Base-by-base conservation (phyloP, 257 asterid genomes). In the Plectranthus barbatus region DNA sequence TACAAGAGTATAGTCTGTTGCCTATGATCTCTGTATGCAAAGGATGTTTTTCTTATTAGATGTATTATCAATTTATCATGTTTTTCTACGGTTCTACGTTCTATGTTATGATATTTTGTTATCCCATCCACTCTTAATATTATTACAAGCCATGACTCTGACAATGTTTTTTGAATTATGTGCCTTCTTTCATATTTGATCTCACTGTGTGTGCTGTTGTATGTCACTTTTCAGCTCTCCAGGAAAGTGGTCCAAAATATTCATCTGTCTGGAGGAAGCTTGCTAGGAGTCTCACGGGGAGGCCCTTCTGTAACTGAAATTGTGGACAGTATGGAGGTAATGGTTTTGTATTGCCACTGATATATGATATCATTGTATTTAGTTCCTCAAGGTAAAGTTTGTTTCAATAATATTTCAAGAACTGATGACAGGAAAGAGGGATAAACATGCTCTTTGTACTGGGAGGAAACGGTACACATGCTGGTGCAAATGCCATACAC, bases 391-490 rank as follows among this genome's bases (percentile, higher is more conserved):
- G 20, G 47, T 23, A 54, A 9, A 23, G 51, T 12, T 67, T 57
- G 26, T 68, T 60, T 57, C 61, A 26, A 46, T 37, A 65, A 46
- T 52, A 49, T 59, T 64, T 41, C 70, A 41, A 63, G 51, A 36
- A 46, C 14, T 66, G 70, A 57, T 84, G 62, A 60, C 95, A 93
- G 99, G 83, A 87, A 77, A 79, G 94, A 77, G 99, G 97, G 62
- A 90, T 93, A 65, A 90, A 87, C 72, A 86, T 93, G 99, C 95
- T 93, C 56, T 93, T 93, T 20, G 96, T 93, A 62, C 90, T 93
- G 55, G 99, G 99, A 62, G 99, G 99, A 76, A 90, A 93, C 53
- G 99, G 99, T 68, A 93, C 99, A 4, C 99, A 93, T 78, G 99
- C 99, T 69, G 99, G 99, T 60, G 97, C 99, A 72, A 81, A 93